phyloP scores from a whole-genome alignment of 306 rosid genomes.

The Castanea mollissima region DNA sequence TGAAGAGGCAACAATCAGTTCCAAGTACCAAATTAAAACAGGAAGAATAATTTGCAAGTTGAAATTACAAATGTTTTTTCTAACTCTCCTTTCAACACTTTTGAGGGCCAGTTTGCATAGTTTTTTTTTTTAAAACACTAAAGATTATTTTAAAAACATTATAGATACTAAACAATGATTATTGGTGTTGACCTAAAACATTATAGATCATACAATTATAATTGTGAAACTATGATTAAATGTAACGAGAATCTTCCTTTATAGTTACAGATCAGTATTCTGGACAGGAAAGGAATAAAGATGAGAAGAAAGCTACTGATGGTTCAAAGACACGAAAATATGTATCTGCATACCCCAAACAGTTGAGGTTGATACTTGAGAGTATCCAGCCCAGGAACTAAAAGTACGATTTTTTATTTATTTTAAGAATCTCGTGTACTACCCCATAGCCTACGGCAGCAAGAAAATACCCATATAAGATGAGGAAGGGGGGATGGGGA shows the following conservation, averaged over 20 bases:
- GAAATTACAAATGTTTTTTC: neutral
- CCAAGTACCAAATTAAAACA: constrained; percentile 5
- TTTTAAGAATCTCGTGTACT: neutral
- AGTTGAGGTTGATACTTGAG: neutral
- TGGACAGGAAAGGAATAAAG: neutral
- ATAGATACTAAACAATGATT: neutral
- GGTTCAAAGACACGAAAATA: neutral
- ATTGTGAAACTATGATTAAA: neutral
- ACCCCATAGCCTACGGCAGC: neutral
- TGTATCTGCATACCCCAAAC: neutral
- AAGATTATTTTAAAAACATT: neutral
- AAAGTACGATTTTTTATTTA: neutral
- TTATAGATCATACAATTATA: neutral
- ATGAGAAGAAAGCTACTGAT: neutral
- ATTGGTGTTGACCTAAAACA: neutral
- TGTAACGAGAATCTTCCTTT: neutral
- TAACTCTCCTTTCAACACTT: neutral
- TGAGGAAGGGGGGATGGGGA: neutral
- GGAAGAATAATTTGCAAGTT: constrained; percentile 11
- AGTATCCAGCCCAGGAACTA: neutral
- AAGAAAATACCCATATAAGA: neutral
- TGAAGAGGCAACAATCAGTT: constrained; percentile 29
- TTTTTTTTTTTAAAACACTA: no score
- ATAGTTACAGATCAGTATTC: neutral
- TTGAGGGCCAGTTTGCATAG: neutral